These are phyloP conservation scores for Fonsecaea erecta DNA, from an alignment of 2,329 filamentous ascomycete genomes.

Conservation along the genomic window DNA sequence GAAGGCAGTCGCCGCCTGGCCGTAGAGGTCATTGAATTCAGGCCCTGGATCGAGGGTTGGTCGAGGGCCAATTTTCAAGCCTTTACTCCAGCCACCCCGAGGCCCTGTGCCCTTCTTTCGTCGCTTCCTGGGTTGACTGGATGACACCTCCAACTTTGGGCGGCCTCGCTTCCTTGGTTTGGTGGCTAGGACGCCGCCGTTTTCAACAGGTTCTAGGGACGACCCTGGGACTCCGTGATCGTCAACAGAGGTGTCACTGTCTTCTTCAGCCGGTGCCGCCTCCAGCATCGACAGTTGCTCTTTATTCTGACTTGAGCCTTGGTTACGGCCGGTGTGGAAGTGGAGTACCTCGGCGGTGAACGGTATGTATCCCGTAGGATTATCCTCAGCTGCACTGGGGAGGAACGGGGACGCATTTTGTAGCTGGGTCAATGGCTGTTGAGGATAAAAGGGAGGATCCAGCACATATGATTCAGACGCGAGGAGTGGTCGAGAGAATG, in stretches of 20 bases:
- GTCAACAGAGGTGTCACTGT: not conserved
- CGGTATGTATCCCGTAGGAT: not conserved
- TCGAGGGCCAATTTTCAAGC: conserved; percentile 52
- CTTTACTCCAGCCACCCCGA: conserved; percentile 47
- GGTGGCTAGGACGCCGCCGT: not conserved
- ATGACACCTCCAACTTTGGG: not conserved
- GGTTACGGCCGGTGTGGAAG: not conserved
- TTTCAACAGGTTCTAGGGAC: not conserved
- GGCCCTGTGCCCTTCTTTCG: conserved; percentile 30
- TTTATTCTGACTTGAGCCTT: not conserved
- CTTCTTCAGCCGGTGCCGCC: not conserved
- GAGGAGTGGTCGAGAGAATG: not conserved
- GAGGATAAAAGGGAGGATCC: not conserved
- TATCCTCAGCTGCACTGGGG: not conserved
- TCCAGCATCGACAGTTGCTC: not conserved
- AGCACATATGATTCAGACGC: not conserved
- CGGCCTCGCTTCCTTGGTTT: conserved; percentile 4
- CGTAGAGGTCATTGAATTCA: conserved; percentile 55
- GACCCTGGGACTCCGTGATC: not conserved
- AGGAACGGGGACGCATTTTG: not conserved
- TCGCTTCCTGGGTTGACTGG: conserved; percentile 20
- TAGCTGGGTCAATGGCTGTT: not conserved
- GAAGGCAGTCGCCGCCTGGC: conserved; percentile 54
- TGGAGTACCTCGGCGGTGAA: not conserved
- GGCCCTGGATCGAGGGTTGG: conserved; percentile 53